Evolutionary conservation across 2,329 filamentous ascomycete species (phyloP).

Genomic region (Colletotrichum lentis): DNA sequence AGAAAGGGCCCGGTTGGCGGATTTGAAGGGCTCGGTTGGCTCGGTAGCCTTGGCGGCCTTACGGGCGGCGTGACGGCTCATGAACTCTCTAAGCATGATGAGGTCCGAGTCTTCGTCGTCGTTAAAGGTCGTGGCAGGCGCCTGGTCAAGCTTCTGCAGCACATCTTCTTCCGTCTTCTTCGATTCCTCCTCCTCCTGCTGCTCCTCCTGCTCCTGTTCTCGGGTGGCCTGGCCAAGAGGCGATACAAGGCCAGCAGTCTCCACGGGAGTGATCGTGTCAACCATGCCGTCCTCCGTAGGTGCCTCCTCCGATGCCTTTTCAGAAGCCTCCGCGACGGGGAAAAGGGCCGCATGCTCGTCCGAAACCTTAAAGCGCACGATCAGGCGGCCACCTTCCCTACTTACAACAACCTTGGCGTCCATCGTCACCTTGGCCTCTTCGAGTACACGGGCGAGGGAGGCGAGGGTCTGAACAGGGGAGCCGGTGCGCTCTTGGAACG

Average conservation of each 20-base stretch:
- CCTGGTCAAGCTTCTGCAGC: not conserved
- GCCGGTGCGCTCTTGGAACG: conserved; percentile 21
- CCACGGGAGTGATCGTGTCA: too few species aligned
- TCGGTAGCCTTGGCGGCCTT: conserved; percentile 47
- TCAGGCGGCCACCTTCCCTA: conserved; percentile 19
- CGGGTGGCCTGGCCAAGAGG: not conserved
- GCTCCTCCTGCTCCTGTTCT: not conserved
- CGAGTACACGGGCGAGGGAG: conserved; percentile 19
- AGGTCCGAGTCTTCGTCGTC: conserved; percentile 23
- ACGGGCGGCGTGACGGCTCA: conserved; percentile 40
- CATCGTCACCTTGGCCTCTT: conserved; percentile 16
- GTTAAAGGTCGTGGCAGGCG: not conserved
- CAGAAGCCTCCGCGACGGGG: not conserved
- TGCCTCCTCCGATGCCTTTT: too few species aligned
- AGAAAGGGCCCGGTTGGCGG: not conserved
- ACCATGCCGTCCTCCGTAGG: too few species aligned
- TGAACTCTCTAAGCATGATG: conserved; percentile 27
- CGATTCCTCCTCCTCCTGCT: not conserved
- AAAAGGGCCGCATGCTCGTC: conserved; percentile 14
- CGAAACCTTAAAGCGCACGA: conserved; percentile 37
- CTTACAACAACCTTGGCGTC: conserved; percentile 21
- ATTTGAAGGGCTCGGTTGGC: conserved; percentile 38
- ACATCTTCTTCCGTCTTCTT: not conserved
- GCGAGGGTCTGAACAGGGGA: conserved; percentile 21
- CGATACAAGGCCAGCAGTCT: not conserved